phyloP scores from a whole-genome alignment of 805 yeast species.

The Yarrowia keelungensis region DNA sequence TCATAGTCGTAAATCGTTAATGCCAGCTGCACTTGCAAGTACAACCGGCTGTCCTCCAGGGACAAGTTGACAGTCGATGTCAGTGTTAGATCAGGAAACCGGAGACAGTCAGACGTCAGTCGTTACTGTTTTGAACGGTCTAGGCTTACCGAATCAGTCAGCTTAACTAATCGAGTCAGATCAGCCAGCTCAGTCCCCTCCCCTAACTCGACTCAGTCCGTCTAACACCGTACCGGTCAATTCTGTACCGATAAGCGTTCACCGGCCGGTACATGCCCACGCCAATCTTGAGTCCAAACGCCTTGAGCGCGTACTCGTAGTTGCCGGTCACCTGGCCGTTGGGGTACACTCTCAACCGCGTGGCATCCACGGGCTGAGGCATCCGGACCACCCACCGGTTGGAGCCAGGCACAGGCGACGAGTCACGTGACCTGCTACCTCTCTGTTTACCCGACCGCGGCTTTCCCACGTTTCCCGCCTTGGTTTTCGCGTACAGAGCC shows the following conservation, averaged over 20 bases:
- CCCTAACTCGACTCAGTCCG: constrained; percentile 17
- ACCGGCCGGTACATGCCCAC: constrained; percentile 20
- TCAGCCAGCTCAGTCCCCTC: too few species aligned
- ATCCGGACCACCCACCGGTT: constrained; percentile 26
- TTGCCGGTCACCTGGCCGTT: constrained; percentile 25
- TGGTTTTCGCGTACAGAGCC: constrained; percentile 5
- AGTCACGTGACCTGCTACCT: background rate
- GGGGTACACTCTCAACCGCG: constrained; percentile 18
- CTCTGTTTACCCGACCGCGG: background rate
- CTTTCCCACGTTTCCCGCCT: background rate
- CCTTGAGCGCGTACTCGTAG: constrained; percentile 19
- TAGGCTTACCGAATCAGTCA: too few species aligned
- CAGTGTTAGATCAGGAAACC: too few species aligned
- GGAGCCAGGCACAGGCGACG: background rate
- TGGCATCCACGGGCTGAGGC: constrained; percentile 18
- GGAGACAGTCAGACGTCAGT: too few species aligned
- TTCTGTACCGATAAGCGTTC: constrained; percentile 6
- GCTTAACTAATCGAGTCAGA: too few species aligned
- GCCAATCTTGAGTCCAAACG: constrained; percentile 24
- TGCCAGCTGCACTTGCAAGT: too few species aligned
- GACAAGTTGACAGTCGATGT: background rate
- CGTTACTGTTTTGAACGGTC: too few species aligned
- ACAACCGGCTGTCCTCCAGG: background rate
- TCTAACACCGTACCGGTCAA: constrained; percentile 11
- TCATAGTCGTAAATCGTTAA: constrained; percentile 1